Evolutionary conservation across 164 flowering plant genomes (phyloP).

Genomic region (Vitis rotundifolia): DNA sequence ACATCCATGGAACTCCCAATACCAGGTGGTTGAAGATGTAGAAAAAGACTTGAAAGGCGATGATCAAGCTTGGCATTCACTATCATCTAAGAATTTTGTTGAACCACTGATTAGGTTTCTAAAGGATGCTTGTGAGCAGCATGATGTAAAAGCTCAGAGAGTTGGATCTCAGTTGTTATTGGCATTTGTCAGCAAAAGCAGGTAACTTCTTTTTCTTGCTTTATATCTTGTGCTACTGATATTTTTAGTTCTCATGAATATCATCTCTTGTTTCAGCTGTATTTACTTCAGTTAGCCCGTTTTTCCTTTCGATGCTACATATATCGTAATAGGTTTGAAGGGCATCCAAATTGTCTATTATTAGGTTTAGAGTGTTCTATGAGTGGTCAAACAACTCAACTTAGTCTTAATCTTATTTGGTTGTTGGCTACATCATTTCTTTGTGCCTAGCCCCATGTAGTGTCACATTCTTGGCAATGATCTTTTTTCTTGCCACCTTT

Average conservation of each 20-base stretch:
- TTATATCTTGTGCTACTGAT: not conserved
- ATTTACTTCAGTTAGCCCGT: no score
- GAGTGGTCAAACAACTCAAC: not conserved
- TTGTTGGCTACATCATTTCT: no score
- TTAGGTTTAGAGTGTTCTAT: not conserved
- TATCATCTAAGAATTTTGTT: slow-evolving; percentile 42
- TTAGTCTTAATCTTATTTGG: no score
- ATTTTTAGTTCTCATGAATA: not conserved
- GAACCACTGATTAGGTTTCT: slow-evolving; percentile 51
- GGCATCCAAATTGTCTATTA: no score
- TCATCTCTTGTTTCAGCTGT: no score
- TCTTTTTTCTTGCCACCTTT: no score
- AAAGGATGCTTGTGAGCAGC: slow-evolving; percentile 41
- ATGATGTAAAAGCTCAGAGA: slow-evolving; percentile 48
- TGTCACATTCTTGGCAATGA: no score
- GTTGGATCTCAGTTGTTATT: slow-evolving; percentile 50
- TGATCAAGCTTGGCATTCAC: slow-evolving; percentile 26
- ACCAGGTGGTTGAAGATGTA: slow-evolving; percentile 47
- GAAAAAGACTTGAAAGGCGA: slow-evolving; percentile 28
- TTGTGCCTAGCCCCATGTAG: no score
- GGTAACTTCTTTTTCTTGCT: slow-evolving; percentile 39
- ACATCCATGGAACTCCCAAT: slow-evolving; percentile 57
- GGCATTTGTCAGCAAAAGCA: slow-evolving; percentile 41
- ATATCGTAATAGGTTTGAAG: no score
- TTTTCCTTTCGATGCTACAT: no score